These are phyloP conservation scores for Alnus rubra DNA, from an alignment of 306 rosid genomes.

Conservation along the genomic window DNA sequence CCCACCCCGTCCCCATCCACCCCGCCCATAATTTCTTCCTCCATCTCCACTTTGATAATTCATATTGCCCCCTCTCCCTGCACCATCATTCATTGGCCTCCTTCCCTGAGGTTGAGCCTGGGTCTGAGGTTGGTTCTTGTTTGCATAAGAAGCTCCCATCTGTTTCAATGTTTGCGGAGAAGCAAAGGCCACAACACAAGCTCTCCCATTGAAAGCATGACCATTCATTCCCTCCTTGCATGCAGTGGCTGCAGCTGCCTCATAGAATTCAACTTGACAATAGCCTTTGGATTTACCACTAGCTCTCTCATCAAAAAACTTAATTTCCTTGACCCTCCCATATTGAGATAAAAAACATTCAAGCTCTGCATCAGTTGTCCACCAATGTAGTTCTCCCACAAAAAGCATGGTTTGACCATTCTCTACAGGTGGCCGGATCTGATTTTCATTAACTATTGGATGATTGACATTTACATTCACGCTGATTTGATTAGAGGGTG, in stretches of 20 bases:
- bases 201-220: constrained; percentile 46
- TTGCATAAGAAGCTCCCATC: constrained; percentile 52
- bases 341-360: constrained; percentile 39
- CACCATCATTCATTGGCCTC: constrained; percentile 43
- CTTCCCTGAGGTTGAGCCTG: constrained; percentile 44
- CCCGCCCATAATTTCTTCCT: constrained; percentile 48
- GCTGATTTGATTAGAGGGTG: constrained; percentile 33
- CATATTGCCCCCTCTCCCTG: constrained; percentile 36
- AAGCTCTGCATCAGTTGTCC: constrained; percentile 60
- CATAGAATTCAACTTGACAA: constrained; percentile 54
- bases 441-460: constrained; percentile 36
- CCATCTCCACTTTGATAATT: constrained; percentile 48
- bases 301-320: constrained; percentile 55
- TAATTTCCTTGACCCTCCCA: constrained; percentile 52
- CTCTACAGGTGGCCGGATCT: constrained; percentile 36
- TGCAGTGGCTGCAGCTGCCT: constrained; percentile 38
- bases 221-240: constrained; percentile 64
- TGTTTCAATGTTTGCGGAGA: constrained; percentile 44
- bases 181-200: constrained; percentile 57
- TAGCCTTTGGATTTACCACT: constrained; percentile 63
- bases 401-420: constrained; percentile 40
- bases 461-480: constrained; percentile 25
- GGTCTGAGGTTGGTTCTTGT: constrained; percentile 34
- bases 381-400: constrained; percentile 60
- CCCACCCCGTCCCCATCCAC: constrained; percentile 57